Evolutionary conservation across 495 filamentous ascomycete genomes (phyloP), one percentile per base, ranked within the genome.

Genomic region (Achaetomiella virescens): DNA sequence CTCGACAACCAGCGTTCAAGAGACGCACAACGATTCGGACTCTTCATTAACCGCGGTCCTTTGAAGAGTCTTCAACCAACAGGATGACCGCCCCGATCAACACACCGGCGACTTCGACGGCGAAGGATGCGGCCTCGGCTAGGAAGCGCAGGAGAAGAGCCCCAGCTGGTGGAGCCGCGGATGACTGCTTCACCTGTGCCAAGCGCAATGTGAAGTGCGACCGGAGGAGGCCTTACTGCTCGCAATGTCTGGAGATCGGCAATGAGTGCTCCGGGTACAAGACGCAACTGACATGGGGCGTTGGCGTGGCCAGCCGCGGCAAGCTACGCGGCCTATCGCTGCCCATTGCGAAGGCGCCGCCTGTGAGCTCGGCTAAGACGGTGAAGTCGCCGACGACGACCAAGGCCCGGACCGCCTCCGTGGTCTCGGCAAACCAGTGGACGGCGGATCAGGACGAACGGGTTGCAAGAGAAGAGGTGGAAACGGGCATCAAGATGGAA

Each of bases 251-350:
- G 47, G 91, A 96, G 52, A 75, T 86, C 55, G 89, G 90, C 53
- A 92, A 89, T 66, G 90, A 95, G 69, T 98, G 93, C 75, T 90
- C 89, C 41, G 93, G 93, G 57, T 98, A 98, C 77, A 93, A 95
- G 74, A 97, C 93, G 20, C 89, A 91, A 45, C 81, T 98, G 75
- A 98, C 93, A 35, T 98, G 93, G 93, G 93, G 92, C 12, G 87
- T 98, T 35, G 93, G 93, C 22, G 93, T 98, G 59, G 93, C 93
- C 37, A 97, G 92, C 68, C 84, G 93, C 60, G 93, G 93, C 57
- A 98, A 98, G 75, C 81, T 98, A 54, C 81, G 93, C 48, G 93
- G 93, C 15, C 71, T 96, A 55, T 87, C 91, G 41, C 75, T 95
- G 21, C 93, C 93, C 18, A 84, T 98, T 55, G 83, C 86, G 10